These are phyloP conservation scores for Allantophomopsis lycopodina DNA, from an alignment of 2,329 filamentous ascomycete species.

Conservation along the genomic window DNA sequence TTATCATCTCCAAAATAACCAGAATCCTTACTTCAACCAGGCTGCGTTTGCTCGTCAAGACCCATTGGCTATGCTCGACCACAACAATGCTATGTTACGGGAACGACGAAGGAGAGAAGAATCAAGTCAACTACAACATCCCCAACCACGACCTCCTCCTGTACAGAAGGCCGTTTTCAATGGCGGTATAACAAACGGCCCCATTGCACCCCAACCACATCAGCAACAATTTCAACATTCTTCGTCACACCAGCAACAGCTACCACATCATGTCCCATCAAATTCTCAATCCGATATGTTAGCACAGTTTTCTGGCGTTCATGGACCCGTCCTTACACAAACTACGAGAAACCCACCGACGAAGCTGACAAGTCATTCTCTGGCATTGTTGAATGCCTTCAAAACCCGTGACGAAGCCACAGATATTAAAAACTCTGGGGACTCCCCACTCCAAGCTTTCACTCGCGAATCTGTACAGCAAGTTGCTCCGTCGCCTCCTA, in stretches of 20 bases:
- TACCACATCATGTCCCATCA: conserved; percentile 1
- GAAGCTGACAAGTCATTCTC: conserved; percentile 26
- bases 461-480: no score
- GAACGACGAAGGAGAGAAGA: conserved; percentile 6
- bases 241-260: conserved; percentile 4
- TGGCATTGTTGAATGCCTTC: conserved; percentile 30
- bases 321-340: conserved; percentile 13
- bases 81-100: conserved; percentile 3
- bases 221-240: conserved; percentile 4
- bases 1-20: conserved; percentile 12
- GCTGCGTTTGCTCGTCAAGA: not conserved
- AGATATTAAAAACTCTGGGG: conserved; percentile 3
- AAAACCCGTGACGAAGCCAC: conserved; percentile 15
- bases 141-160: conserved; percentile 31
- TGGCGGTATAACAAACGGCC: conserved; percentile 17
- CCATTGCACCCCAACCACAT: conserved; percentile 16
- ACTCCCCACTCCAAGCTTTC: conserved; percentile 4
- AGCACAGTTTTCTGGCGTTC: conserved; percentile 13
- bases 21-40: conserved; percentile 7
- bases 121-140: conserved; percentile 18
- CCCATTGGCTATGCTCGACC: not conserved
- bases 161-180: conserved; percentile 38
- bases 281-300: conserved; percentile 4
- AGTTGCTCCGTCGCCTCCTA: no score
- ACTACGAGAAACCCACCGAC: conserved; percentile 9